Percentiles rank a stretch among this genome's conserved stretches.
Conservation (phyloP, 1,139 yeast species). For the Taiozyma sp. region DNA sequence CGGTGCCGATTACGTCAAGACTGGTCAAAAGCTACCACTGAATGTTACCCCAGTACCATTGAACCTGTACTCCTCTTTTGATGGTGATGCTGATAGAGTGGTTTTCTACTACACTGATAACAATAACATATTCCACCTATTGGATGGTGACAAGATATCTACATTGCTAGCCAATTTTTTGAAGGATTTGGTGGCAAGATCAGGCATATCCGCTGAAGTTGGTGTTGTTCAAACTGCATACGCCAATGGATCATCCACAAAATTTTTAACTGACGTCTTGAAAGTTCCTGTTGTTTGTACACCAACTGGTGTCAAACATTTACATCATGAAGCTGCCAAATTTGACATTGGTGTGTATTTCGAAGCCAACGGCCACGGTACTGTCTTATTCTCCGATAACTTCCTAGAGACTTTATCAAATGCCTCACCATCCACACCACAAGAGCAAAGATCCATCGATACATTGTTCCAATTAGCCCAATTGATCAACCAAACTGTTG, state of each 20-base stretch:
- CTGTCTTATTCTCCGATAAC: conserved; percentile 71
- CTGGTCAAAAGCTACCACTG: conserved; percentile 73
- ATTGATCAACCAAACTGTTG: conserved; percentile 92
- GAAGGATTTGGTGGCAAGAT: conserved; percentile 41
- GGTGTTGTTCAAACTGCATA: conserved; percentile 98
- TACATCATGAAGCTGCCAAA: conserved; percentile 83
- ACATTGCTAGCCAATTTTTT: conserved; percentile 74
- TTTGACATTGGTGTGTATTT: conserved; percentile 92
- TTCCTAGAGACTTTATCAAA: conserved; percentile 39
- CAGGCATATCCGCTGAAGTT: conserved; percentile 37
- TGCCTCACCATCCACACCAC: conserved; percentile 22
- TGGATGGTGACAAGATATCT: conserved; percentile 95
- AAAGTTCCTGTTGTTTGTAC: conserved; percentile 82
- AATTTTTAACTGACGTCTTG: conserved; percentile 55
- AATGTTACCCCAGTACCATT: conserved; percentile 33
- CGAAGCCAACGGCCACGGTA: conserved; percentile 99
- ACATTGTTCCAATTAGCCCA: conserved; percentile 54
- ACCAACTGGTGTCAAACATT: conserved; percentile 93
- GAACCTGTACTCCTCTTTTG: conserved; percentile 73
- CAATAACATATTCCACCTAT: conserved; percentile 48
- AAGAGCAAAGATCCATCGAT: conserved; percentile 35
- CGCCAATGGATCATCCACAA: conserved; percentile 91
- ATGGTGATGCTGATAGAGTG: conserved; percentile 96
- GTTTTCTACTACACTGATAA: conserved; percentile 68
- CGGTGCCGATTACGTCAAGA: conserved; percentile 96